These are phyloP conservation scores for Yamadazyma buinensis DNA, from an alignment of 1,139 yeast genomes.

Conservation along the genomic window DNA sequence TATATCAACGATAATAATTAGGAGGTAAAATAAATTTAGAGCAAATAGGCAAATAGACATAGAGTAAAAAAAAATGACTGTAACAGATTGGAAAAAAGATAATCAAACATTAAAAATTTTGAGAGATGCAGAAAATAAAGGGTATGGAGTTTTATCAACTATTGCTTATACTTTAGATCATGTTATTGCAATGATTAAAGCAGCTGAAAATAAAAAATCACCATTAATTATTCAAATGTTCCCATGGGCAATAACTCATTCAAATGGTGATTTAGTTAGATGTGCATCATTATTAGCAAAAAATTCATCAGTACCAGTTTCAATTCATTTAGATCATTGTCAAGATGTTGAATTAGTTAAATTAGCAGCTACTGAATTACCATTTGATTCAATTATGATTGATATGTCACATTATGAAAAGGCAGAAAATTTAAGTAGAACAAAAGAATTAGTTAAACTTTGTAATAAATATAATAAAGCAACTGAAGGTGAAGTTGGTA, in stretches of 20 bases:
- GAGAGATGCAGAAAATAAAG: conserved; percentile 8
- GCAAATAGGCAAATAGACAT: neutral
- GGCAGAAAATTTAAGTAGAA: conserved; percentile 10
- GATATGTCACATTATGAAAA: conserved; percentile 12
- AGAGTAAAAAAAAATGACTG: neutral
- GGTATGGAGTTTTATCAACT: conserved; percentile 11
- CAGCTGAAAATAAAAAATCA: conserved; percentile 11
- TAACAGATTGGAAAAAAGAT: conserved; percentile 6
- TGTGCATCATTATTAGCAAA: conserved; percentile 9
- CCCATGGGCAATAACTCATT: conserved; percentile 11
- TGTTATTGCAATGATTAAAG: conserved; percentile 11
- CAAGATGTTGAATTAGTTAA: conserved; percentile 11
- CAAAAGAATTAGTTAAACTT: conserved; percentile 9
- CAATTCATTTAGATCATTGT: conserved; percentile 12
- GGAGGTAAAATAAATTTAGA: neutral
- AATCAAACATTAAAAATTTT: conserved; percentile 10
- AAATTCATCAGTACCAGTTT: conserved; percentile 10
- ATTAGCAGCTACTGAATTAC: conserved; percentile 11
- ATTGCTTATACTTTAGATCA: conserved; percentile 12
- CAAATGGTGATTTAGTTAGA: conserved; percentile 10
- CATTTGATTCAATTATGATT: conserved; percentile 12
- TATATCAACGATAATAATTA: too few relatives aligned
- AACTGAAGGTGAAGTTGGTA: conserved; percentile 12
- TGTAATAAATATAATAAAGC: conserved; percentile 11
- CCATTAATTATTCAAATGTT: conserved; percentile 12